A percentile compares a stretch with the other conserved stretches of the same genome.
Evolutionary conservation across 2,329 filamentous ascomycete species (phyloP).

Genomic region (Dendrostoma leiphaemia): DNA sequence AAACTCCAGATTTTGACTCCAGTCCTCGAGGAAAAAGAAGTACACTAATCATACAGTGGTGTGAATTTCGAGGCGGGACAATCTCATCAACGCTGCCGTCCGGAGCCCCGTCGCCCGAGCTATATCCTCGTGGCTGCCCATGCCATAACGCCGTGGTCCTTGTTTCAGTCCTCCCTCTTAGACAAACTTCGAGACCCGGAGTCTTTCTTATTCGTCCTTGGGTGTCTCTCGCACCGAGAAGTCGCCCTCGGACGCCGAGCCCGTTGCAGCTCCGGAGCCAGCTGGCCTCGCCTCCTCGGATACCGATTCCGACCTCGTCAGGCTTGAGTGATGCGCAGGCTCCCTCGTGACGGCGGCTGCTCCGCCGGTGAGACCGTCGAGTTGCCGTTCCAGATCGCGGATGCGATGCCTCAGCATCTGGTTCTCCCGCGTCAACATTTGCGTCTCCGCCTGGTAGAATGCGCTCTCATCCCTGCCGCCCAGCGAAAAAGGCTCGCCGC

Average conservation of each 20-base stretch:
- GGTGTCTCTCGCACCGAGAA: constrained; percentile 9
- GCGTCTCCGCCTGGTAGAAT: constrained; percentile 80
- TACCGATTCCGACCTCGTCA: constrained; percentile 45
- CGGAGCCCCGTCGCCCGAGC: background rate
- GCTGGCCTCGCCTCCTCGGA: constrained; percentile 36
- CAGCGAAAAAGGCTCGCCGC: constrained; percentile 56
- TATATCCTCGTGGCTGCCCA: background rate
- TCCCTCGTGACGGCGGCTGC: constrained; percentile 39
- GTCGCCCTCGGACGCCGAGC: background rate
- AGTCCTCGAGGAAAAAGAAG: too few species aligned
- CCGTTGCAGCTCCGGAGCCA: background rate
- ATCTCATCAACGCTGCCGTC: background rate
- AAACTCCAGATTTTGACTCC: too few species aligned
- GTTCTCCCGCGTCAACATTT: constrained; percentile 74
- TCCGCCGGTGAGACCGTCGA: constrained; percentile 37
- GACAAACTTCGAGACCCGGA: background rate
- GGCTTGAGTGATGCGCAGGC: constrained; percentile 46
- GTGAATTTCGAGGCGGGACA: too few species aligned
- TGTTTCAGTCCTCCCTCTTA: background rate
- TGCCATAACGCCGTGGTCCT: background rate
- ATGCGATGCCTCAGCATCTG: constrained; percentile 78
- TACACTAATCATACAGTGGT: too few species aligned
- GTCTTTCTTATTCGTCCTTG: constrained; percentile 11
- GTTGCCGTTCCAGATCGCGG: constrained; percentile 62
- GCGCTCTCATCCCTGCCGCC: constrained; percentile 71